Evolutionary conservation across 352 stramenopile genomes (phyloP), one percentile per base, ranked within the genome.

Genomic region (Pythium biforme): DNA sequence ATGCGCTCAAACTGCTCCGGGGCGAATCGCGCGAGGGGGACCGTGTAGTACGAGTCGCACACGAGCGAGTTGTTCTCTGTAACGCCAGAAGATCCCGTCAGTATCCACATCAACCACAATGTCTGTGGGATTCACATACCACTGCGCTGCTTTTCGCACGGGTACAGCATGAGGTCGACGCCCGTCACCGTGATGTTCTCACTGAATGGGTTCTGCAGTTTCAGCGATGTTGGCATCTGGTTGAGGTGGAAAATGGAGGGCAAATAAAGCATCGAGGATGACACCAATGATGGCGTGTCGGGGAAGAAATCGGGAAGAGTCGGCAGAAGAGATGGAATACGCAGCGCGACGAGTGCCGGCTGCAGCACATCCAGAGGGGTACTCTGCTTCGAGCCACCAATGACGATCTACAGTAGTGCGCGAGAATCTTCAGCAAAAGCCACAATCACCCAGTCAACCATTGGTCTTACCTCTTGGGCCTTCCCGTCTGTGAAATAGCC

Each of bases 171-270:
- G 23, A 95, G 52, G 56, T 92, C 83, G 10, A 89, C 76, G 7
- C 40, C 65, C 8, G 72, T 85, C 37, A 95, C 69, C 10, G 81
- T 89, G 59, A 95, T 93, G 40, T 61, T 80, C 63, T 93, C 81
- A 59, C 73, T 88, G 61, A 95, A 95, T 19, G 86, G 83, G 48
- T 95, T 95, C 1, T 82, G 80, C 58, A 95, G 55, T 55, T 86
- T 74, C 15, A 95, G 68, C 27, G 86, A 77, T 9, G 82, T 93
- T 22, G 83, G 80, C 39, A 95, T 87, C 25, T 68, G 68, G 17
- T 70, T 81, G 53, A 91, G 65, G 27, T 95, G 81, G 25, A 92
- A 72, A 47, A 93, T 64, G 23, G 82, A 91, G 19, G 84, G 84
- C 25, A 77, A 79, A 52, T 92, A 93, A 52, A 95, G 66, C 59